Percentiles rank a stretch among this genome's conserved stretches.
These are phyloP conservation scores for Erucastrum elatum DNA, from an alignment of 345 rosid genomes.

Conservation along the genomic window DNA sequence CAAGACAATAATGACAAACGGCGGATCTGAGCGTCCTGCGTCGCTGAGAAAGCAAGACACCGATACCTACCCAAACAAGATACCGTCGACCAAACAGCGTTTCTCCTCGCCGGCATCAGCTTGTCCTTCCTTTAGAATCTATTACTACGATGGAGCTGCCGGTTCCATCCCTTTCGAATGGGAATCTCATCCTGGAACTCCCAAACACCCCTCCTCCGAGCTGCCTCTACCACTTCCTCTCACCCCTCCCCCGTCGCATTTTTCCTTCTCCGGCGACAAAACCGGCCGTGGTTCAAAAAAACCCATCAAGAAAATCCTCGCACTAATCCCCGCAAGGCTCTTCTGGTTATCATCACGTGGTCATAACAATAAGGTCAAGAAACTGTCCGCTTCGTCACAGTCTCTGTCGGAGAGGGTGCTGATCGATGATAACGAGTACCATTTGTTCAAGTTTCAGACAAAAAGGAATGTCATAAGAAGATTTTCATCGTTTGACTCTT, in stretches of 20 bases:
- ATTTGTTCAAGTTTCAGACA: slow-evolving; percentile 30
- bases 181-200: slow-evolving; percentile 42
- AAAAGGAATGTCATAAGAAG: slow-evolving; percentile 16
- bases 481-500: slow-evolving; percentile 31
- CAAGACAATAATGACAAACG: slow-evolving; percentile 26
- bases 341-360: slow-evolving; percentile 21
- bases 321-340: slow-evolving; percentile 9
- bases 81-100: slow-evolving; percentile 34
- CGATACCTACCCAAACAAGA: slow-evolving; percentile 7
- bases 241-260: slow-evolving; percentile 44
- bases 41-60: slow-evolving; percentile 21
- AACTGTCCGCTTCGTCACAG: slow-evolving; percentile 23
- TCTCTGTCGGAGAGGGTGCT: slow-evolving; percentile 32
- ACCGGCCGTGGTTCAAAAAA: slow-evolving; percentile 9
- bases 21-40: slow-evolving; percentile 14
- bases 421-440: slow-evolving; percentile 21
- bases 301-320: slow-evolving; percentile 24
- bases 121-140: slow-evolving; percentile 38
- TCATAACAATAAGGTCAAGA: slow-evolving; percentile 25
- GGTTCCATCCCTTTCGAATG: slow-evolving; percentile 40
- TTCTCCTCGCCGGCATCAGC: slow-evolving; percentile 24
- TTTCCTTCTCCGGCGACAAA: slow-evolving; percentile 28
- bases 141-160: slow-evolving; percentile 31
- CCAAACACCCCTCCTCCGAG: slow-evolving; percentile 28
- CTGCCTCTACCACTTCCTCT: slow-evolving; percentile 23